Evolutionary conservation across 768 basidiomycete genomes (phyloP).

Genomic region (Mycena polygramma): DNA sequence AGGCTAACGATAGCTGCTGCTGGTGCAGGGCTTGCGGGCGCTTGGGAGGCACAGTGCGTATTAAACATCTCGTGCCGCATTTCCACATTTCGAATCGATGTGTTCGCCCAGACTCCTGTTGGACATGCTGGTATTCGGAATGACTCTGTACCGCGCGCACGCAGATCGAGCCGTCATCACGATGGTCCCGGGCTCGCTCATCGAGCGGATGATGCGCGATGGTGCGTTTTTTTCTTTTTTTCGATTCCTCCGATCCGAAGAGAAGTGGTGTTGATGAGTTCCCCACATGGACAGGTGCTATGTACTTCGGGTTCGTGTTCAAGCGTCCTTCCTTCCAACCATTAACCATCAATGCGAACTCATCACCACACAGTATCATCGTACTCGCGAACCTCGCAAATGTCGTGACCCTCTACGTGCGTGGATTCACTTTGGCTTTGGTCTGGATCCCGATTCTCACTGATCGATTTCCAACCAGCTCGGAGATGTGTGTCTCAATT

Average conservation of each 20-base stretch:
- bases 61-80: too few species aligned
- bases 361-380: slow-evolving; percentile 17
- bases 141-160: slow-evolving; percentile 28
- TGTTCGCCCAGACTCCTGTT: not conserved
- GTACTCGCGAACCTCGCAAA: slow-evolving; percentile 33
- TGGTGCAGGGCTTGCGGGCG: slow-evolving; percentile 1
- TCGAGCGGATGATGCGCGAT: slow-evolving; percentile 26
- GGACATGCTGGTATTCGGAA: slow-evolving; percentile 25
- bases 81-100: not conserved
- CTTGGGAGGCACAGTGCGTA: slow-evolving; percentile 30
- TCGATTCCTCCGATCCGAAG: too few species aligned
- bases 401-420: slow-evolving; percentile 28
- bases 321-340: not conserved
- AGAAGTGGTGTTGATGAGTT: too few species aligned
- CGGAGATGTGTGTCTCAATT: not conserved
- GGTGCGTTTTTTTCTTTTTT: slow-evolving; percentile 19
- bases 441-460: too few species aligned
- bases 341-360: not conserved
- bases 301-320: slow-evolving; percentile 33
- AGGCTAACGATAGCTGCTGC: not conserved
- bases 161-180: slow-evolving; percentile 5
- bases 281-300: too few species aligned
- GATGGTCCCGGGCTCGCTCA: slow-evolving; percentile 18
- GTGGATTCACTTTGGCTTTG: not conserved
- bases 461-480: not conserved